Evolutionary conservation across 176 grass and related monocot genomes (phyloP), one percentile per base, ranked within the genome.

Genomic region (Carex kokanica): DNA sequence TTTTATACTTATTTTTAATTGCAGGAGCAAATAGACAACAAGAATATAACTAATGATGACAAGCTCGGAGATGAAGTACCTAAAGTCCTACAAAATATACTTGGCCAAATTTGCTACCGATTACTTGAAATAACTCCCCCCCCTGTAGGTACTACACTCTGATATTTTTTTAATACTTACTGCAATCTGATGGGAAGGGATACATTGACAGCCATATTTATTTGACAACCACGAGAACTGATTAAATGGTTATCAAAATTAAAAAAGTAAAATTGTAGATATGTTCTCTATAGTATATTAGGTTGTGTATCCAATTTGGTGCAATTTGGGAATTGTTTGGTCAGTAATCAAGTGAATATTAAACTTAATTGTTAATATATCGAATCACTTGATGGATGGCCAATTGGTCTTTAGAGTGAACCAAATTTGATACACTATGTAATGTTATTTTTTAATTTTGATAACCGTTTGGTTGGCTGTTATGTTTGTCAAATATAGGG

Each of bases 11-110:
- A 16, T 83, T 53, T 83, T 84, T 60, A 87, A 65, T 87, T 90
- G 81, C 83, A 99, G 96, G 89, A 90, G 59, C 84, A 88, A 58
- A 63, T 64, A 6, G 96, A 90, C 20, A 86, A 84, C 18, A 95
- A 92, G 80, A 78, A 90, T 51, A 91, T 93, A 81, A 99, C 96
- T 55, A 99, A 99, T 51, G 96, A 99, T 47, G 96, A 99, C 88
- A 81, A 90, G 23, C 86, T 99, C 59, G 96, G 96, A 43, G 96
- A 99, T 60, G 85, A 85, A 3, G 74, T 99, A 80, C 96, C 96
- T 31, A 81, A 78, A 86, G 91, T 89, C 71, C 93, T 93, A 71
- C 93, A 99, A 93, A 89, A 92, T 65, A 88, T 89, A 82, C 78
- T 99, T 86, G 86, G 93, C 8, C 32, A 84, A 21, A 45, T 93